A percentile compares a stretch with the other conserved stretches of the same genome.
phyloP scores from a whole-genome alignment of 2,329 filamentous ascomycete genomes.

The Fusarium sp. region DNA sequence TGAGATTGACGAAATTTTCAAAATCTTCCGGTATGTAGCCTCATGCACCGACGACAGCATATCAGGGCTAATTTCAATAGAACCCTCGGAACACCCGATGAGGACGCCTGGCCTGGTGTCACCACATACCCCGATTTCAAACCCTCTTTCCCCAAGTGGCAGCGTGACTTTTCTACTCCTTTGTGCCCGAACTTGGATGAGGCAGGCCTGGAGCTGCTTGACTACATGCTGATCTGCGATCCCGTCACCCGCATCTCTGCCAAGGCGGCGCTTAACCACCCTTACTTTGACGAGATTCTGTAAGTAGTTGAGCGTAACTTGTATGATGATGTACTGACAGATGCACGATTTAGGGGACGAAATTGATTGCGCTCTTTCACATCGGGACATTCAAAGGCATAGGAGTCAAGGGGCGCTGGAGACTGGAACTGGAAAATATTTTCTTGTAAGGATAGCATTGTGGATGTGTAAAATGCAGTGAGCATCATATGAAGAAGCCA shows the following conservation, averaged over 20 bases:
- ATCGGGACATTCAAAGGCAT: not conserved
- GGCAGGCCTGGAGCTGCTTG: constrained; percentile 77
- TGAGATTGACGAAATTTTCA: constrained; percentile 65
- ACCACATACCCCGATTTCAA: constrained; percentile 96
- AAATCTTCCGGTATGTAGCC: constrained; percentile 75
- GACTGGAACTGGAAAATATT: not conserved
- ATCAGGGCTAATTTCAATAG: constrained; percentile 55
- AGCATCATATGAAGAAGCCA: not conserved
- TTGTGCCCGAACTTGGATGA: constrained; percentile 83
- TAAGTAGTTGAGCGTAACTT: not conserved
- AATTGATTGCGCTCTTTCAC: not conserved
- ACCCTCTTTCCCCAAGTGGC: constrained; percentile 92
- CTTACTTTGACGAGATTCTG: constrained; percentile 76
- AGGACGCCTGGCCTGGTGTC: constrained; percentile 89
- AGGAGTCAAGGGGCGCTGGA: not conserved
- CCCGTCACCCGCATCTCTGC: constrained; percentile 89
- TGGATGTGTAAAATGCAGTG: not conserved
- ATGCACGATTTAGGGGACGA: not conserved
- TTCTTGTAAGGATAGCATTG: constrained; percentile 2
- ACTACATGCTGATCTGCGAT: constrained; percentile 86
- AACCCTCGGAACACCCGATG: constrained; percentile 85
- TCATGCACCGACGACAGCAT: too few relatives aligned
- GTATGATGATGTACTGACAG: rapidly evolving
- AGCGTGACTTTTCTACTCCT: constrained; percentile 74
- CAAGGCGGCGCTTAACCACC: constrained; percentile 87